A percentile compares a stretch with the other conserved stretches of the same genome.
Conservation (phyloP, 164 flowering plant species). For the Amborella trichopoda region DNA sequence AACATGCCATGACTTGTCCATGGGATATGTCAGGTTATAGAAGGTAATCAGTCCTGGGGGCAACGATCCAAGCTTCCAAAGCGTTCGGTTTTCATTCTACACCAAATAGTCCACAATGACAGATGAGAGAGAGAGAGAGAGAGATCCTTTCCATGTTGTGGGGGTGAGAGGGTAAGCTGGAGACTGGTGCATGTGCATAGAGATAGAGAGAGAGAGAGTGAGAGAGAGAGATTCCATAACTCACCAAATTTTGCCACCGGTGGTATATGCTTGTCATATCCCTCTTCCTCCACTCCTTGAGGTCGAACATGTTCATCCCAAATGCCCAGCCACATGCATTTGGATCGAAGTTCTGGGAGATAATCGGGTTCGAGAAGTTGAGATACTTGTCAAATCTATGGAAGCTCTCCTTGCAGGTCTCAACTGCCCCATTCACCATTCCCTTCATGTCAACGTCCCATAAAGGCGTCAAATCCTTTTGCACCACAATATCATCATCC, state of each 20-base stretch:
- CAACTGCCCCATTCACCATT: constrained; percentile 97
- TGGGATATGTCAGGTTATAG: constrained; percentile 79
- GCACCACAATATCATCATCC: constrained; percentile 98
- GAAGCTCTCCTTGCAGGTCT: constrained; percentile 95
- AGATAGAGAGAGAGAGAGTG: too few species aligned
- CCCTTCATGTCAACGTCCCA: constrained; percentile 81
- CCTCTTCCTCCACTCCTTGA: constrained; percentile 76
- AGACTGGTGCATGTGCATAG: too few species aligned
- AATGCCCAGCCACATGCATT: constrained; percentile 99
- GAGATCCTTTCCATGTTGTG: too few species aligned
- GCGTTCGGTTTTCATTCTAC: constrained; percentile 91
- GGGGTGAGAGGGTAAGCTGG: too few species aligned
- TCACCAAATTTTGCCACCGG: constrained; percentile 85
- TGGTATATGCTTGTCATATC: constrained; percentile 91
- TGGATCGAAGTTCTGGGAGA: constrained; percentile 65
- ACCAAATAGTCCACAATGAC: too few species aligned
- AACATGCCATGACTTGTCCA: constrained; percentile 86
- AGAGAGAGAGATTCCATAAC: background rate
- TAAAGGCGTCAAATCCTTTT: constrained; percentile 82
- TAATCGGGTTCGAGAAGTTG: constrained; percentile 79
- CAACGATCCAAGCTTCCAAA: constrained; percentile 93
- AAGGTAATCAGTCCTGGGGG: constrained; percentile 97
- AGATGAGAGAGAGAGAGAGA: too few species aligned
- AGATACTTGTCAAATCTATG: constrained; percentile 94
- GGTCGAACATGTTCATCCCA: constrained; percentile 95